Conservation (phyloP, 371 early-diverging fungal species). For the Dichotomocladium elegans region DNA sequence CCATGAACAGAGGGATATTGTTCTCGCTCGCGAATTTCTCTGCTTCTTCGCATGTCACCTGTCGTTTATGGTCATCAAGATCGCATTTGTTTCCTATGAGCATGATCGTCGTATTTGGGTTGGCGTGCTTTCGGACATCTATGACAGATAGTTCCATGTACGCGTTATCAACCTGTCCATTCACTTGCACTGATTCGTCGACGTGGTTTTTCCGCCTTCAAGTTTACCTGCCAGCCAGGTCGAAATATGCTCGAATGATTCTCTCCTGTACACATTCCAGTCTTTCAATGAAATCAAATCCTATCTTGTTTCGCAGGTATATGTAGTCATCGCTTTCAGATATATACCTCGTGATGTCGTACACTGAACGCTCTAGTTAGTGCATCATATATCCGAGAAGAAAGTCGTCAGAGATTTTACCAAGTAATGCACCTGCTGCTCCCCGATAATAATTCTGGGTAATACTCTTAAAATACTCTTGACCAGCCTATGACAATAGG, state of each 20-base stretch:
- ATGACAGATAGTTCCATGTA: background rate
- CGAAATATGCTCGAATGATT: slow-evolving; percentile 88
- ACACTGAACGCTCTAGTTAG: no score
- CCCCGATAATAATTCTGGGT: slow-evolving; percentile 97
- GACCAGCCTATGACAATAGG: slow-evolving; percentile 84
- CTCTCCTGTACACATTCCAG: slow-evolving; percentile 79
- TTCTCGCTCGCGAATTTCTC: slow-evolving; percentile 85
- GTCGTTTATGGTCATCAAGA: slow-evolving; percentile 66
- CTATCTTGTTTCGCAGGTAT: background rate
- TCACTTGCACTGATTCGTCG: no score
- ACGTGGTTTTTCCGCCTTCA: background rate
- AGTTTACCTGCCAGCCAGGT: slow-evolving; percentile 86
- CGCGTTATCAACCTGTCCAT: background rate
- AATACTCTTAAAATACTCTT: slow-evolving; percentile 94
- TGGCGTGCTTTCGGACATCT: slow-evolving; percentile 84
- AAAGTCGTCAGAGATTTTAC: no score
- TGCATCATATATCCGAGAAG: no score
- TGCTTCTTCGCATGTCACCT: slow-evolving; percentile 88
- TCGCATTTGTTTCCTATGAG: slow-evolving; percentile 96
- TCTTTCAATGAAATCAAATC: slow-evolving; percentile 28
- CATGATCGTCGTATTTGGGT: slow-evolving; percentile 86
- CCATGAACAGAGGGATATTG: slow-evolving; percentile 80
- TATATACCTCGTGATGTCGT: slow-evolving; percentile 46
- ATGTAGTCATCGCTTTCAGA: background rate
- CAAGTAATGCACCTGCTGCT: slow-evolving; percentile 81